Evolutionary conservation across 768 basidiomycete genomes (phyloP).

Genomic region (Tylopilus felleus): DNA sequence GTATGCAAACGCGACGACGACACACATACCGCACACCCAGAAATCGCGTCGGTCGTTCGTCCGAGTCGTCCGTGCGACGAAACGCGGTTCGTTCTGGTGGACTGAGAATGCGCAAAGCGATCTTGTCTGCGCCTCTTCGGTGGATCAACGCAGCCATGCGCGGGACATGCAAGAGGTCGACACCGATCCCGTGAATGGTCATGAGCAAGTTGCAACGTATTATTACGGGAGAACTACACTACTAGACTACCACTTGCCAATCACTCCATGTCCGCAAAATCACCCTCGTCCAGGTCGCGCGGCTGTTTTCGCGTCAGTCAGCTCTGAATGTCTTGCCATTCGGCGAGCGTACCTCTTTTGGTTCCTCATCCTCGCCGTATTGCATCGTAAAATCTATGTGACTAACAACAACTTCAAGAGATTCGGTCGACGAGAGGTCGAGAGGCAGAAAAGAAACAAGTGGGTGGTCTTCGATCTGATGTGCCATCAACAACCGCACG

Average conservation of each 20-base stretch:
- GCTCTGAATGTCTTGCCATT: neutral
- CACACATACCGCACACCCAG: constrained; percentile 64
- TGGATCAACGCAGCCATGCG: constrained; percentile 56
- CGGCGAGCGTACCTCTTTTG: constrained; percentile 67
- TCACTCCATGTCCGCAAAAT: constrained; percentile 75
- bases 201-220: constrained; percentile 30
- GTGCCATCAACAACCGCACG: neutral
- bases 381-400: constrained; percentile 99
- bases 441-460: constrained; percentile 95
- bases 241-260: neutral
- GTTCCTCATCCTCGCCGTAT: constrained; percentile 98
- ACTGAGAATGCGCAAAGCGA: constrained; percentile 67
- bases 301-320: constrained; percentile 50
- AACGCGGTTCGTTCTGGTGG: constrained; percentile 39
- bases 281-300: constrained; percentile 89
- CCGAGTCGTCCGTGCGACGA: constrained; percentile 10
- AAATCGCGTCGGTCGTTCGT: constrained; percentile 52
- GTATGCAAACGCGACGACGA: neutral
- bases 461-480: constrained; percentile 96
- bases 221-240: neutral
- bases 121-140: constrained; percentile 42
- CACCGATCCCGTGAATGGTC: constrained; percentile 71
- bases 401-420: constrained; percentile 84
- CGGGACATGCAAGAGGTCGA: constrained; percentile 68
- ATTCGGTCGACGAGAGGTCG: constrained; percentile 86